Evolutionary conservation across 1,139 yeast species (phyloP).

Genomic region (Pichia sp.): DNA sequence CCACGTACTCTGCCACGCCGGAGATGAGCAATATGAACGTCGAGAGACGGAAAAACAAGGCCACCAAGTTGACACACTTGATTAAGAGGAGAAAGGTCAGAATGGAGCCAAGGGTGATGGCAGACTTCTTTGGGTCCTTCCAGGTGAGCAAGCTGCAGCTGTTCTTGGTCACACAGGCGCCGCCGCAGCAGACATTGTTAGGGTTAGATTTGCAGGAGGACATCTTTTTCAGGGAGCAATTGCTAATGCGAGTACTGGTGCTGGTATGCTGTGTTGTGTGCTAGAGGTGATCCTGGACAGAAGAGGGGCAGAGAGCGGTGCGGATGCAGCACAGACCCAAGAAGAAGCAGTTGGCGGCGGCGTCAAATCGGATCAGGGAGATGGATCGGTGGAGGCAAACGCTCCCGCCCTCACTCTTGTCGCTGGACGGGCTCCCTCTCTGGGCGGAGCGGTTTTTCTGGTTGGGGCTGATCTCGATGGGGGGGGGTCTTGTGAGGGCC

Average conservation of each 20-base stretch:
- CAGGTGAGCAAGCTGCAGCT: slow-evolving; percentile 55
- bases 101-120: slow-evolving; percentile 66
- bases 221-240: neutral
- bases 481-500: too few species aligned
- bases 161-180: slow-evolving; percentile 26
- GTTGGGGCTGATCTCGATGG: neutral
- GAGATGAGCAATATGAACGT: slow-evolving; percentile 43
- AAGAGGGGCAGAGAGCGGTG: too few species aligned
- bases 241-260: neutral
- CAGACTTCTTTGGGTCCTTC: slow-evolving; percentile 78
- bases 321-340: neutral
- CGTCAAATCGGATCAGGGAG: neutral
- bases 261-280: too few species aligned
- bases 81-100: slow-evolving; percentile 55
- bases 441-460: neutral
- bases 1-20: slow-evolving; percentile 66
- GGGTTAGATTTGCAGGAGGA: slow-evolving; percentile 17
- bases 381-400: neutral
- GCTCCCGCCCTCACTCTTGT: neutral
- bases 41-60: slow-evolving; percentile 57
- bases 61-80: slow-evolving; percentile 66
- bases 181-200: slow-evolving; percentile 26
- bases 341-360: neutral
- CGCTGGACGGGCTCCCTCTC: neutral
- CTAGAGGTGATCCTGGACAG: too few species aligned